Evolutionary conservation across 2,329 filamentous ascomycete genomes (phyloP).

Genomic region (Pseudogymnoascus sp.): DNA sequence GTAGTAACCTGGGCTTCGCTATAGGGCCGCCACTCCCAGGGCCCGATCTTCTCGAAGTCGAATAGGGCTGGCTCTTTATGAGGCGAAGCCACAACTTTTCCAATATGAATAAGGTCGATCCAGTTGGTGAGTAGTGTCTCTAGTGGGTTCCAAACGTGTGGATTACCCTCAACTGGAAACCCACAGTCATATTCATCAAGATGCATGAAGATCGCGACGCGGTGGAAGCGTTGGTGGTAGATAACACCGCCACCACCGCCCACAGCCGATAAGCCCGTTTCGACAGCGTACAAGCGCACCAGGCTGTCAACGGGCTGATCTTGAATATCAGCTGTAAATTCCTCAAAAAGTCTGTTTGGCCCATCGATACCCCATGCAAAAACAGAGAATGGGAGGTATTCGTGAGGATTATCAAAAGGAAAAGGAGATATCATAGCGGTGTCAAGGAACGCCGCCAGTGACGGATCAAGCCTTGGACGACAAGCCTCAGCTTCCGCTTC

Average conservation of each 20-base stretch:
- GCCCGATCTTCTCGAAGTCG: slow-evolving; percentile 16
- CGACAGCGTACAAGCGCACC: slow-evolving; percentile 16
- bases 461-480: slow-evolving; percentile 22
- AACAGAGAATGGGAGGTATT: slow-evolving; percentile 18
- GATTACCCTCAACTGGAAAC: slow-evolving; percentile 16
- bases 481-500: slow-evolving; percentile 18
- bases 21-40: slow-evolving; percentile 28
- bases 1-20: slow-evolving; percentile 22
- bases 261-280: slow-evolving; percentile 20
- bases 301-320: neutral
- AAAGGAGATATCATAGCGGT: slow-evolving; percentile 16
- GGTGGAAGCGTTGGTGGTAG: slow-evolving; percentile 21
- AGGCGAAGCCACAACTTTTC: slow-evolving; percentile 16
- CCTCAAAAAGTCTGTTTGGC: slow-evolving; percentile 20
- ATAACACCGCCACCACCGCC: slow-evolving; percentile 23
- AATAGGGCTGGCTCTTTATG: slow-evolving; percentile 16
- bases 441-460: slow-evolving; percentile 22
- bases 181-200: slow-evolving; percentile 12
- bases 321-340: slow-evolving; percentile 17
- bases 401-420: neutral
- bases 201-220: slow-evolving; percentile 16
- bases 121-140: slow-evolving; percentile 21
- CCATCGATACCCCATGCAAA: slow-evolving; percentile 19
- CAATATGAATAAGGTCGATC: slow-evolving; percentile 19
- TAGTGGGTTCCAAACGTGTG: slow-evolving; percentile 20